Conservation (phyloP, 169 alveolate genomes). For the Eimeria brunetti region DNA sequence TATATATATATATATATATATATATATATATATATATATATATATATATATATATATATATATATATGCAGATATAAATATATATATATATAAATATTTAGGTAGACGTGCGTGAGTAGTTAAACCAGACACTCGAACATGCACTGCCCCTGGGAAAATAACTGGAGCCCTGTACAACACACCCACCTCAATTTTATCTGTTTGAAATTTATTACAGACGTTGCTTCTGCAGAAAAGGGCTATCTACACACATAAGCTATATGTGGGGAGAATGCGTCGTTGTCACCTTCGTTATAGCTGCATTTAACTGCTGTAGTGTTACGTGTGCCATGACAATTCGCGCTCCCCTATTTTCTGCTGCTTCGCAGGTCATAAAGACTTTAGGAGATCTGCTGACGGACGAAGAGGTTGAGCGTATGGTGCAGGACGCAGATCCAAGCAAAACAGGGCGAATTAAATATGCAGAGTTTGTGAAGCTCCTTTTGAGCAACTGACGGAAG, state of each 20-base stretch:
- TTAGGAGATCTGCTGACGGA: slow-evolving; percentile 77
- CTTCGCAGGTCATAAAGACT: slow-evolving; percentile 44
- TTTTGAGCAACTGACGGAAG: slow-evolving; percentile 42
- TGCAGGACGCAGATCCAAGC: slow-evolving; percentile 62
- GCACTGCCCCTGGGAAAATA: neutral
- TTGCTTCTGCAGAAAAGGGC: neutral
- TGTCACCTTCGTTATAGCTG: neutral
- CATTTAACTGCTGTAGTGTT: neutral
- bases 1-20: too few species aligned
- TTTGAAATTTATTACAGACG: neutral
- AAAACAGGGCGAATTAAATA: slow-evolving; percentile 59
- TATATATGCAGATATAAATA: too few species aligned
- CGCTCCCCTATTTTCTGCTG: neutral
- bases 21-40: too few species aligned
- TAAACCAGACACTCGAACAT: neutral
- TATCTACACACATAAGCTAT: neutral
- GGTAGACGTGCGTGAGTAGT: too few species aligned
- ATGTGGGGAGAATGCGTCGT: neutral
- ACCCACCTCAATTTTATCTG: neutral
- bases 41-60: too few species aligned
- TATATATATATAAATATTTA: too few species aligned
- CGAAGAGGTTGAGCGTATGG: slow-evolving; percentile 60
- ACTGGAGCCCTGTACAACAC: neutral
- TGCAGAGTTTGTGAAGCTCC: slow-evolving; percentile 61
- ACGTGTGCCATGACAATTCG: neutral